Evolutionary conservation across 2,329 filamentous ascomycete genomes (phyloP), one percentile per base, ranked within the genome.

Genomic region (Talaromyces sp.): DNA sequence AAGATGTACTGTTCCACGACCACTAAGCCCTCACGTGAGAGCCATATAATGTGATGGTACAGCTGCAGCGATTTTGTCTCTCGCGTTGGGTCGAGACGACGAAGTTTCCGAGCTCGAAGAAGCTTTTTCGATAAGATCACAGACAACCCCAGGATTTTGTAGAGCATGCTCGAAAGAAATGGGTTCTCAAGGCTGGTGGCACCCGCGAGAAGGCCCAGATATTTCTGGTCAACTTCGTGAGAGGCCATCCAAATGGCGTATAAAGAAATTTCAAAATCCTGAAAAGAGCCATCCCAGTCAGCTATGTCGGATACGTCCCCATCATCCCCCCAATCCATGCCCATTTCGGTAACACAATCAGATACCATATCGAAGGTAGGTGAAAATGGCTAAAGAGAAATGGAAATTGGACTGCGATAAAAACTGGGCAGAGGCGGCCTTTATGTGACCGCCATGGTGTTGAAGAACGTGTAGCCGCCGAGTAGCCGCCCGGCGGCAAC

Each of bases 181-280:
- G 90, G 87, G 70, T 93, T 94, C 67, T 90, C 87, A 62, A 84
- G 79, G 71, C 88, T 87, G 67, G 91, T 92, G 63, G 87, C 83
- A 76, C 88, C 89, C 73, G 94, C 93, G 72, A 96, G 88, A 72
- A 87, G 88, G 77, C 91, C 92, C 70, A 99, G 83, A 77, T 95
- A 96, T 79, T 97, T 99, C 79, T 96, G 92, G 75, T 99, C 94
- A 64, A 97, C 91, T 78, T 96, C 91, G 63, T 92, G 94, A 72
- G 92, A 94, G 78, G 94, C 94, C 94, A 97, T 99, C 74, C 75
- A 77, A 72, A 75, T 68, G 66, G 66, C 67, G 61, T 76, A 69
- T 35, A 69, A 62, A 24, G 65, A 69, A 50, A 72, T 63, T 54
- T 69, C 70, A 67, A 68, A 66, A 58, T 68, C 63, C 63, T 71